phyloP scores from a whole-genome alignment of 129 eudicot species.

The Lonicera japonica region DNA sequence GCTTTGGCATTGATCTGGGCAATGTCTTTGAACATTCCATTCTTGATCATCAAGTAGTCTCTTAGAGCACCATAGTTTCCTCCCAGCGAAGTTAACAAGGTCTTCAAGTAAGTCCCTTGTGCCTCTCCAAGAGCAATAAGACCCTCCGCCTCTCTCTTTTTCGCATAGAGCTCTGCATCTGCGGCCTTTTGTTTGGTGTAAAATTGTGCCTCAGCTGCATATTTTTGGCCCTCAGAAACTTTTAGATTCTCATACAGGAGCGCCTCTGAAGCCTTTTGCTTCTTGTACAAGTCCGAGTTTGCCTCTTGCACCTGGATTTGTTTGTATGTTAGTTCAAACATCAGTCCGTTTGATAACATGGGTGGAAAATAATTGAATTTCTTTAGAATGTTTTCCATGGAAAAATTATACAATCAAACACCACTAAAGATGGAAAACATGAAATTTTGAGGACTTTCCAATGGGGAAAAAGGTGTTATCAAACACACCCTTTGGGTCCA shows the following conservation, averaged over 20 bases:
- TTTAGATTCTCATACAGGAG: constrained; percentile 5
- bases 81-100: background rate
- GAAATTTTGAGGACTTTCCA: no score
- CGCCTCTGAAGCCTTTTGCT: constrained; percentile 22
- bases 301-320: constrained; percentile 9
- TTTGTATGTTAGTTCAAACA: no score
- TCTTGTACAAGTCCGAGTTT: constrained; percentile 15
- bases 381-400: no score
- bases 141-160: constrained; percentile 21
- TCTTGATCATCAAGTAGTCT: constrained; percentile 6
- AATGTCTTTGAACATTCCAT: background rate
- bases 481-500: no score
- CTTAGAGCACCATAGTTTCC: background rate
- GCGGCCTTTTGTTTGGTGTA: constrained; percentile 13
- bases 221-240: constrained; percentile 14
- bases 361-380: no score
- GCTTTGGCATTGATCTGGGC: constrained; percentile 2
- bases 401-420: no score
- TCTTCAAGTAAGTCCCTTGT: background rate
- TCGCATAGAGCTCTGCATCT: constrained; percentile 18
- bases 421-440: no score
- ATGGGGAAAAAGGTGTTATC: no score
- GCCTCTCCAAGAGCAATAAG: constrained; percentile 12
- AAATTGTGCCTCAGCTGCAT: constrained; percentile 1
- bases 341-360: no score